A percentile compares a stretch with the other conserved stretches of the same genome.
These are phyloP conservation scores for Cladosporium oxysporum DNA, from an alignment of 2,329 filamentous ascomycete genomes.

Conservation along the genomic window DNA sequence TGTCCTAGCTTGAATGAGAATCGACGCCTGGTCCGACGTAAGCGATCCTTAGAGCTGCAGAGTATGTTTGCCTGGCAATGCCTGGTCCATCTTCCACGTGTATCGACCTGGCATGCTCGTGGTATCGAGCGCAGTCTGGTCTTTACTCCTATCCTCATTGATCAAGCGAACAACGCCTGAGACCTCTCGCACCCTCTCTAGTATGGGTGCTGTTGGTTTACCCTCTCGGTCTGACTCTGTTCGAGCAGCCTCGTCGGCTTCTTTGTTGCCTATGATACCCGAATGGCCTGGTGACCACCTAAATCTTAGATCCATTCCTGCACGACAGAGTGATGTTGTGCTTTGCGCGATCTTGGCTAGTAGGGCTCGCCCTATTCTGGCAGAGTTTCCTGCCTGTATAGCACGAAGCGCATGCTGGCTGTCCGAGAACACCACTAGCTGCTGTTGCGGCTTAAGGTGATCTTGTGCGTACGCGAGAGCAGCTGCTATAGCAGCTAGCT, in stretches of 20 bases:
- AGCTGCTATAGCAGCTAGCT: background rate
- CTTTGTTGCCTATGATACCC: conserved; percentile 4
- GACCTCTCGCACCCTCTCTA: conserved; percentile 10
- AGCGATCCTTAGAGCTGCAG: conserved; percentile 70
- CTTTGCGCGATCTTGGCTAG: background rate
- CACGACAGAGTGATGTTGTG: background rate
- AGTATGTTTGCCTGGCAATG: background rate
- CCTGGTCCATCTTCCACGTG: conserved; percentile 13
- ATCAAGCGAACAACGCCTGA: background rate
- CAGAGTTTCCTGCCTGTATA: background rate
- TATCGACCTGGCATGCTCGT: conserved; percentile 3
- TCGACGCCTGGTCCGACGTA: conserved; percentile 40
- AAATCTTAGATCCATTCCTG: background rate
- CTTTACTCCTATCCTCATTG: conserved; percentile 9
- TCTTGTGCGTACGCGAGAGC: background rate
- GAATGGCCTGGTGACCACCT: background rate
- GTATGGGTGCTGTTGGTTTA: background rate
- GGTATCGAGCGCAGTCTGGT: background rate
- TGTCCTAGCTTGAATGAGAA: conserved; percentile 10
- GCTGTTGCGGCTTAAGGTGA: background rate
- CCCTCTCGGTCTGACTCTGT: background rate
- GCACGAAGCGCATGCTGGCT: background rate
- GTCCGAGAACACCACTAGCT: background rate
- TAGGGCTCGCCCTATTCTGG: background rate
- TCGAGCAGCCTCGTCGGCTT: conserved; percentile 5